Conservation (phyloP, 805 yeast genomes). For the Yamadazyma scolyti region DNA sequence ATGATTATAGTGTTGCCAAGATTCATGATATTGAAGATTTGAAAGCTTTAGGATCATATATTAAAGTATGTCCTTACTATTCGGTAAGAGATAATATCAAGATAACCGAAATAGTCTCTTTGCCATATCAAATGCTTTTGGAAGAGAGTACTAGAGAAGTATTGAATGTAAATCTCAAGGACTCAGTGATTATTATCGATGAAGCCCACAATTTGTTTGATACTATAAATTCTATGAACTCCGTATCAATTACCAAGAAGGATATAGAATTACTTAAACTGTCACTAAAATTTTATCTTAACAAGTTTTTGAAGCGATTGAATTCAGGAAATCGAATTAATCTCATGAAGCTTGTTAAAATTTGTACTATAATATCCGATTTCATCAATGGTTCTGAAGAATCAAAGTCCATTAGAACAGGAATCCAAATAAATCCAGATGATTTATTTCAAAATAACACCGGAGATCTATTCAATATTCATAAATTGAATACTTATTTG, state of each 20-base stretch:
- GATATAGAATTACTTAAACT: constrained; percentile 45
- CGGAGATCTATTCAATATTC: constrained; percentile 69
- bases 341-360: constrained; percentile 56
- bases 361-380: constrained; percentile 47
- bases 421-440: constrained; percentile 46
- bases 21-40: constrained; percentile 81
- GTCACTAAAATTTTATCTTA: constrained; percentile 53
- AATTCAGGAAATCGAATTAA: constrained; percentile 71
- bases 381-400: constrained; percentile 38
- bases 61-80: constrained; percentile 78
- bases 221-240: constrained; percentile 65
- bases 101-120: constrained; percentile 68
- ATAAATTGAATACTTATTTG: constrained; percentile 62
- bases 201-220: constrained; percentile 91
- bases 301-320: constrained; percentile 59
- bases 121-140: constrained; percentile 80
- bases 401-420: constrained; percentile 39
- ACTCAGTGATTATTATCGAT: constrained; percentile 75
- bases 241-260: constrained; percentile 49
- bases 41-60: constrained; percentile 50
- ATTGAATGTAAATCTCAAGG: constrained; percentile 54
- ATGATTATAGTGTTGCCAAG: constrained; percentile 52
- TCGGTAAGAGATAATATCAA: constrained; percentile 56
- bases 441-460: constrained; percentile 58
- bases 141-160: constrained; percentile 58